These are phyloP conservation scores for Asterophora lycoperdoides DNA, from an alignment of 768 basidiomycete species.

Conservation along the genomic window DNA sequence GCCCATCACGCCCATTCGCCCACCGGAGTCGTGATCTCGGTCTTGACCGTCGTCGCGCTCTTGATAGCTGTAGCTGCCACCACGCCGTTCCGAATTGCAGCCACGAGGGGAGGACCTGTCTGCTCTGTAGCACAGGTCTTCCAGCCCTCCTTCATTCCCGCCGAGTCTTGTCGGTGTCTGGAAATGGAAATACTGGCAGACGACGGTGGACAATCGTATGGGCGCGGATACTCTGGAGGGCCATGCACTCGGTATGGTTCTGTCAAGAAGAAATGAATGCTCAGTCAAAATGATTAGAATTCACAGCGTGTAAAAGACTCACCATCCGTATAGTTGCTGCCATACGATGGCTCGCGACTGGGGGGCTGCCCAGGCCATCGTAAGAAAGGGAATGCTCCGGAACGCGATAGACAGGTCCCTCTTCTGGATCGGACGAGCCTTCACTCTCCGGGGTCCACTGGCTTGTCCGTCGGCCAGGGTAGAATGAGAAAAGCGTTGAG, in stretches of 20 bases:
- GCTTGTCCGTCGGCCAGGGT: background rate
- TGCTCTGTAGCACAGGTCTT: conserved; percentile 12
- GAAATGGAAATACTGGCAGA: conserved; percentile 17
- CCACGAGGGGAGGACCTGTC: conserved; percentile 6
- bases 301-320: background rate
- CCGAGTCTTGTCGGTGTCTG: conserved; percentile 9
- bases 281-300: background rate
- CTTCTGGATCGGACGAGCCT: conserved; percentile 18
- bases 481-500: background rate
- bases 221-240: conserved; percentile 11
- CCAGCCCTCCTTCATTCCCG: conserved; percentile 15
- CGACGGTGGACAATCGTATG: conserved; percentile 11
- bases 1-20: background rate
- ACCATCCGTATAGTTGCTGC: conserved; percentile 16
- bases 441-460: conserved; percentile 5
- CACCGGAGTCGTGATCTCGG: conserved; percentile 10
- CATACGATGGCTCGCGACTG: conserved; percentile 16
- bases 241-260: conserved; percentile 11
- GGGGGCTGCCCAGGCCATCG: conserved; percentile 15
- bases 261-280: background rate
- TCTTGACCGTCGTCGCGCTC: conserved; percentile 3
- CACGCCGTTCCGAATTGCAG: conserved; percentile 9
- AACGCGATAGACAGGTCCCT: conserved; percentile 18
- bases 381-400: conserved; percentile 12
- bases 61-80: conserved; percentile 8